Evolutionary conservation across 768 basidiomycete species (phyloP), one percentile per base, ranked within the genome.

Genomic region (Daedaleopsis sinensis): DNA sequence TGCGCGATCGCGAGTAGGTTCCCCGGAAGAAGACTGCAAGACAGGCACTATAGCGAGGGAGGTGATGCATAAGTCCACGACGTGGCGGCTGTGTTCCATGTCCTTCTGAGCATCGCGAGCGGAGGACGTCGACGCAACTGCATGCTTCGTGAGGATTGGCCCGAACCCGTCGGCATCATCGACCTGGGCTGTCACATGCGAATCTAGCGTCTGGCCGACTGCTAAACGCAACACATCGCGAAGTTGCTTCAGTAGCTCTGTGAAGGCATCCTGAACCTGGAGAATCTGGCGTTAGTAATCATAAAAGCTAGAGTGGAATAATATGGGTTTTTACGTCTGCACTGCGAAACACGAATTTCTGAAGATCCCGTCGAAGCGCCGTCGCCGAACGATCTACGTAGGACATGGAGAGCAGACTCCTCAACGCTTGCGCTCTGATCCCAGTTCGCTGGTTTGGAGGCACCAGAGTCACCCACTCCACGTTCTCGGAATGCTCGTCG

Each of bases 31-130:
- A 13, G 85, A 85, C 61, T 86, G 87, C 37, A 93, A 72, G 49
- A 83, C 76, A 19, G 89, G 88, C n/a, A 84, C 82, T 21, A 82
- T 75, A 2, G 88, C 78, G 32, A 92, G 77, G 65, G 91, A 84
- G 18, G 80, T 69, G 42, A 90, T 70, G 68, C 86, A 91, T 23
- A 82, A 72, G 51, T 83, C 79, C 38, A 81, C 71, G 23, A 84
- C 75, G 53, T 71, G 74, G 11, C 72, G 74, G 18, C 53, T 36
- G 19, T 65, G 52, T 1, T 55, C 23, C 0, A 24, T 37, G 19
- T 54, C 32, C 42, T 56, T 52, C 23, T 48, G 7, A 15, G 55
- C 48, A 8, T 57, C 27, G 6, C 51, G 51, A 5, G 32, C 27
- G 5, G 32, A 12, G 6, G 51, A 52, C 6, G n/a, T 27, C 15